Base-by-base conservation (phyloP, 1,139 yeast species). In the Sugiyamaella castrensis region DNA sequence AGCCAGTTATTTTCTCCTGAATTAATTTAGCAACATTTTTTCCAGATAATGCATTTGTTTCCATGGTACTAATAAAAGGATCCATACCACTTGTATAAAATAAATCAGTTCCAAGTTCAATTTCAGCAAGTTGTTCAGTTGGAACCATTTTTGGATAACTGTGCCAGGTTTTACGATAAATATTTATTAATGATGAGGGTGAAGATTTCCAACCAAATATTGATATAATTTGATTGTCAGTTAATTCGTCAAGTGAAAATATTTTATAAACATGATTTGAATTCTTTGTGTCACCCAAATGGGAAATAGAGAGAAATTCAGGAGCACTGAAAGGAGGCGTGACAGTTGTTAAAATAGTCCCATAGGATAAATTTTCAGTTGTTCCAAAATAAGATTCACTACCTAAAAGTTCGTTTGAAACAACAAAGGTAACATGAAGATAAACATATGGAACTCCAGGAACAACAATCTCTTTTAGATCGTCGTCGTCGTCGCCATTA, bases 51-150 rank as follows among this genome's bases (percentile, higher is more conserved):
- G 76, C 72, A n/a, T 73, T 64, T 0, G 79, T 74, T 52, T 75
- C 79, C 79, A 75, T 73, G 1, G 79, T 75, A 47, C 76, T 71
- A 46, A 73, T 66, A 40, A 75, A 69, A 4, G 67, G 60, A 53
- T 75, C 79, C 61, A 75, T 72, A 1, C 67, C 63, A 50, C 72
- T 72, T 50, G 73, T 57, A 51, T 73, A 57, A 34, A 40, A 73
- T 67, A 73, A 72, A 8, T 73, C 50, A 0, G 63, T 63, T 0
- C 56, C 58, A 4, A 58, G 65, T 34, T 65, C 54, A 7, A 64
- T 56, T 6, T 24, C n/a, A 24, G 59, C 54, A 46, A 72, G 67
- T 15, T 55, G 56, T 11, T 54, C 55, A 39, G 68, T 50, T 30
- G 27, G 63, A 51, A 8, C 56, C 60, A 19, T 54, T 33, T 44